These are phyloP conservation scores for Fusarium sp. DNA, from an alignment of 2,329 filamentous ascomycete genomes.

Conservation along the genomic window DNA sequence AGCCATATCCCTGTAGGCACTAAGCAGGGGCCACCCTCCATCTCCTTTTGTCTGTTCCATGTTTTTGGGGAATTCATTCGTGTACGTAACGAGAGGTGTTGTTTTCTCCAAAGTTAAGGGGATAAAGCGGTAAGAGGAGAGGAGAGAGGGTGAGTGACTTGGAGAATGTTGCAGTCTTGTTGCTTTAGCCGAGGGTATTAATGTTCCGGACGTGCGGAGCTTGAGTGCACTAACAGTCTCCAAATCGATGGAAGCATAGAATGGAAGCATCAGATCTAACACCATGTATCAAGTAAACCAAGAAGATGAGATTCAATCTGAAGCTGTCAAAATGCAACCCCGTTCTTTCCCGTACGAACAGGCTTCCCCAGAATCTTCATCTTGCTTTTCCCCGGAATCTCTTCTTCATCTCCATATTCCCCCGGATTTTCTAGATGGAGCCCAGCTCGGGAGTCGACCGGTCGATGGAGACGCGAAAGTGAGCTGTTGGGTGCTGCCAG, in stretches of 20 bases:
- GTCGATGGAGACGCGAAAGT: constrained; percentile 12
- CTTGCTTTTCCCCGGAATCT: constrained; percentile 31
- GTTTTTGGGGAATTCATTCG: constrained; percentile 7
- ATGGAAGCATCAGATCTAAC: background rate
- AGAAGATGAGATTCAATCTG: background rate
- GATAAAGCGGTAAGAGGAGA: constrained; percentile 12
- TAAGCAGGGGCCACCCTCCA: constrained; percentile 20
- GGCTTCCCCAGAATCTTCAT: constrained; percentile 36
- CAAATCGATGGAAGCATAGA: constrained; percentile 7
- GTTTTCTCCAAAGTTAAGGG: constrained; percentile 22
- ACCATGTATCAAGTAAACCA: background rate
- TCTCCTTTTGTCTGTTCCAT: background rate
- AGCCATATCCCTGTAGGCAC: constrained; percentile 1
- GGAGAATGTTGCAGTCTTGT: constrained; percentile 23
- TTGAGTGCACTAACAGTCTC: background rate
- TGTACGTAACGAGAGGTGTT: constrained; percentile 13
- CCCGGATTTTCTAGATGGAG: constrained; percentile 2
- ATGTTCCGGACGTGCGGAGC: constrained; percentile 30
- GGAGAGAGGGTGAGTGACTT: constrained; percentile 9
- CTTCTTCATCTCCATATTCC: constrained; percentile 4
- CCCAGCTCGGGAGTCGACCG: constrained; percentile 28
- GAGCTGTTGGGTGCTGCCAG: constrained; percentile 19
- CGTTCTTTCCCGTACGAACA: constrained; percentile 5
- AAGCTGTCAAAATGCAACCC: constrained; percentile 9
- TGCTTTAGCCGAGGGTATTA: constrained; percentile 26